Base-by-base conservation (phyloP, 2,329 filamentous ascomycete species). In the Malbranchea zuffiana region DNA sequence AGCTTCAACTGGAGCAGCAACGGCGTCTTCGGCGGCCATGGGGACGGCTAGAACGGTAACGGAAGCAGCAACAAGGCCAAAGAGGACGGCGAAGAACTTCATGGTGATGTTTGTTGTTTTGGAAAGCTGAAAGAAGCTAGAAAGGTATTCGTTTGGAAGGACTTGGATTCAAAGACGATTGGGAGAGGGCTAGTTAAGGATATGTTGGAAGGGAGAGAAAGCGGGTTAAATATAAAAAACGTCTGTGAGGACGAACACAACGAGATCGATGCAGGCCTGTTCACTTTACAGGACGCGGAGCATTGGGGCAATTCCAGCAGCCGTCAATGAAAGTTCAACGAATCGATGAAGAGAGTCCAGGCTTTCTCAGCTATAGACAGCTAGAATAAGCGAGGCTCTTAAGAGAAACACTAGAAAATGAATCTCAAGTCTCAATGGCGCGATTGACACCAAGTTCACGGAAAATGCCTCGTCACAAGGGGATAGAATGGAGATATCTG, bases 51-150 rank as follows among this genome's bases (percentile, higher is more conserved):
- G 52, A 21, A 56, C 55, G 20, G 54, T 42, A 30, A 54, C 51
- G 24, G 53, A 50, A 33, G 58, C 59, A 35, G 61, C 60, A 32
- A 69, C 42, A 34, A 66, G 47, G 37, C 62, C 55, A 32, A 60
- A 48, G 36, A 67, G 48, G 35, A 67, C 39, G 37, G 59, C 50
- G 45, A 62, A 54, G 51, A 69, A 47, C 59, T 68, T 71, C 69
- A 73, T 73, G 36, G 40, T 62, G 11, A 13, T 10, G 8, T 11
- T 11, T 31, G 17, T 13, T n/a, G n/a, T 15, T 20, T 19, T 3
- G 18, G 23, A 45, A 40, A 33, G 37, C 38, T 21, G 37, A 36
- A 15, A 17, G 36, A 37, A 30, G 41, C 19, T 31, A 27, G 10
- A 12, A 16, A 36, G 5, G 12, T 37, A 11, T 34, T 42, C 20